Evolutionary conservation across 129 eudicot genomes (phyloP).

Genomic region (Cynara cardunculus): DNA sequence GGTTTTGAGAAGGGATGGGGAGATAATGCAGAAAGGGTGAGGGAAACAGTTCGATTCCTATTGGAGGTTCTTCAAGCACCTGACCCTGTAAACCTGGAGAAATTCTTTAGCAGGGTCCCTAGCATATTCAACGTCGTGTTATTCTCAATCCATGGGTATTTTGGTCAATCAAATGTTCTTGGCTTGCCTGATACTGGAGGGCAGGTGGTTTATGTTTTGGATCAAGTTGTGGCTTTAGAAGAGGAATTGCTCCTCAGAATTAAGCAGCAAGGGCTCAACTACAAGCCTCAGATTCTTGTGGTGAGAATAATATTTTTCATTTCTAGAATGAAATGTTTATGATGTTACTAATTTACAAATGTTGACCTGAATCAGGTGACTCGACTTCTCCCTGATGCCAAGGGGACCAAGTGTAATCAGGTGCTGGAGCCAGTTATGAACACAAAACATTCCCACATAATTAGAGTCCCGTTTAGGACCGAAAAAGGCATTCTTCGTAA

Average conservation of each 20-base stretch:
- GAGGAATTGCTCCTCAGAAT: conserved; percentile 86
- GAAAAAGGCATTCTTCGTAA: conserved; percentile 67
- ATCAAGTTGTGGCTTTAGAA: conserved; percentile 94
- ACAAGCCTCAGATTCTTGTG: conserved; percentile 94
- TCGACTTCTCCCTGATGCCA: conserved; percentile 91
- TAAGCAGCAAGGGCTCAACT: conserved; percentile 86
- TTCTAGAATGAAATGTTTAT: neutral
- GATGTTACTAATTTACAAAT: neutral
- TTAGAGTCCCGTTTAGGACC: conserved; percentile 86
- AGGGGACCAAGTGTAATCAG: conserved; percentile 83
- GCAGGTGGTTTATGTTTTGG: conserved; percentile 95
- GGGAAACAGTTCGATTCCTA: conserved; percentile 67
- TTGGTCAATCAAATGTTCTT: conserved; percentile 93
- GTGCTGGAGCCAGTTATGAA: conserved; percentile 66
- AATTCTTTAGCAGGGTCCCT: conserved; percentile 78
- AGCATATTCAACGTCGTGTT: conserved; percentile 69
- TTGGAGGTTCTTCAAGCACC: conserved; percentile 93
- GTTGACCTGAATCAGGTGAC: conserved; percentile 55
- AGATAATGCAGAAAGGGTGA: conserved; percentile 63
- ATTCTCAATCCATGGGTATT: conserved; percentile 93
- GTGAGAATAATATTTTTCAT: conserved; percentile 27
- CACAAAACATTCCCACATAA: conserved; percentile 86
- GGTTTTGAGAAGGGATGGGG: conserved; percentile 99
- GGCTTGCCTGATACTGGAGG: conserved; percentile 99
- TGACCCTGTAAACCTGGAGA: conserved; percentile 70